Conservation (phyloP, 2,329 filamentous ascomycete species). For the Nemania sp. region DNA sequence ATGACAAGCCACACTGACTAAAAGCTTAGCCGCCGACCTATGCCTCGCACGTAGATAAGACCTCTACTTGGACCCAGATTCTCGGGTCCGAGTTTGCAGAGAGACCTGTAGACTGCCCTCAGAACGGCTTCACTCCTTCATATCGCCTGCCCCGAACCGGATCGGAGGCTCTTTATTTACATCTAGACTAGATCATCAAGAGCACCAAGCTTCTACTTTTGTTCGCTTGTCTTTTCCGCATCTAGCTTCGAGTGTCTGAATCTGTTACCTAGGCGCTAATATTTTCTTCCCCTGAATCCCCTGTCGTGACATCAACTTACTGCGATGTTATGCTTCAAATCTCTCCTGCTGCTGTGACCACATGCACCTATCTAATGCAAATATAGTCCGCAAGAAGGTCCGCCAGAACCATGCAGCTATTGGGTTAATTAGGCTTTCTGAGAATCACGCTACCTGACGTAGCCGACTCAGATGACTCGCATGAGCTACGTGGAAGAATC, state of each 20-base stretch:
- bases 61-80: slow-evolving; percentile 33
- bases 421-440: slow-evolving; percentile 20
- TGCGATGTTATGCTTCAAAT: slow-evolving; percentile 34
- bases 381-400: slow-evolving; percentile 18
- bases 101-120: slow-evolving; percentile 11
- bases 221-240: slow-evolving; percentile 58
- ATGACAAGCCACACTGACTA: slow-evolving; percentile 12
- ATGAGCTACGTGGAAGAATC: slow-evolving; percentile 38
- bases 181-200: slow-evolving; percentile 41
- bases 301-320: slow-evolving; percentile 27
- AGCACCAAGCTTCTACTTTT: slow-evolving; percentile 49
- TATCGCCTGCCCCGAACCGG: slow-evolving; percentile 15
- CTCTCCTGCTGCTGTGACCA: slow-evolving; percentile 39
- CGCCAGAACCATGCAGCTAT: slow-evolving; percentile 23
- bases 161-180: slow-evolving; percentile 41
- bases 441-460: slow-evolving; percentile 35
- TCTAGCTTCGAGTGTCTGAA: slow-evolving; percentile 45
- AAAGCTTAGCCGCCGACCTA: slow-evolving; percentile 15
- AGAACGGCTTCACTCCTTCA: slow-evolving; percentile 14
- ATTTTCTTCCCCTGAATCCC: slow-evolving; percentile 33
- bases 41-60: slow-evolving; percentile 34
- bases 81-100: slow-evolving; percentile 34
- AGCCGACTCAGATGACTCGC: slow-evolving; percentile 31
- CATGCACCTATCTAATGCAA: slow-evolving; percentile 30
- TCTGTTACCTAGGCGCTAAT: slow-evolving; percentile 42